Evolutionary conservation across 495 filamentous ascomycete genomes (phyloP).

Genomic region (Chaetomium tenue): DNA sequence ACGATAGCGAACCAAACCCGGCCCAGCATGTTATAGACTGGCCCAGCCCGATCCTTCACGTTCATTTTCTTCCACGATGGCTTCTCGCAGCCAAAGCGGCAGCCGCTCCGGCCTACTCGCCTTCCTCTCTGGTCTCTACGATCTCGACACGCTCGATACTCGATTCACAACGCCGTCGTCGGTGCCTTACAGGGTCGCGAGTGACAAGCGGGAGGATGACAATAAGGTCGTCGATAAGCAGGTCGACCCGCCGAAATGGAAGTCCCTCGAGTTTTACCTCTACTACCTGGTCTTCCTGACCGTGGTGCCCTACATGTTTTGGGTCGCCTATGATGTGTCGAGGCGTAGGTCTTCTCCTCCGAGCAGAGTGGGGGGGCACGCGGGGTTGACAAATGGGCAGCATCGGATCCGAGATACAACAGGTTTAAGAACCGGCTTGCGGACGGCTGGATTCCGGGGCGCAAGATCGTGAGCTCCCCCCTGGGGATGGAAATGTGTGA

Average conservation of each 20-base stretch:
- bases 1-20: background rate
- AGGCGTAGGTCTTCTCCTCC: slow-evolving; percentile 56
- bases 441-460: slow-evolving; percentile 90
- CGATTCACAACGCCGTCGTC: slow-evolving; percentile 74
- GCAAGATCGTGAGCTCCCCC: slow-evolving; percentile 68
- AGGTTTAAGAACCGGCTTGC: slow-evolving; percentile 70
- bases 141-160: slow-evolving; percentile 89
- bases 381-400: slow-evolving; percentile 43
- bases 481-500: background rate
- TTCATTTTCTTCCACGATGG: slow-evolving; percentile 12
- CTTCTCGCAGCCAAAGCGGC: slow-evolving; percentile 12
- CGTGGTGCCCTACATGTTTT: slow-evolving; percentile 86
- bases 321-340: slow-evolving; percentile 80
- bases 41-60: background rate
- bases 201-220: slow-evolving; percentile 36
- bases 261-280: slow-evolving; percentile 77
- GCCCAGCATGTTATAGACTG: background rate
- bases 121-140: slow-evolving; percentile 60
- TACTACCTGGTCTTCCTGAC: slow-evolving; percentile 72
- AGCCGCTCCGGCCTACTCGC: slow-evolving; percentile 16
- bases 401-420: slow-evolving; percentile 74
- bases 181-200: slow-evolving; percentile 57
- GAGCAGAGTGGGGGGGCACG: background rate
- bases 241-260: slow-evolving; percentile 67
- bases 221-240: slow-evolving; percentile 43